Conservation (phyloP, 495 filamentous ascomycete genomes). For the Aspergillus hancockii region DNA sequence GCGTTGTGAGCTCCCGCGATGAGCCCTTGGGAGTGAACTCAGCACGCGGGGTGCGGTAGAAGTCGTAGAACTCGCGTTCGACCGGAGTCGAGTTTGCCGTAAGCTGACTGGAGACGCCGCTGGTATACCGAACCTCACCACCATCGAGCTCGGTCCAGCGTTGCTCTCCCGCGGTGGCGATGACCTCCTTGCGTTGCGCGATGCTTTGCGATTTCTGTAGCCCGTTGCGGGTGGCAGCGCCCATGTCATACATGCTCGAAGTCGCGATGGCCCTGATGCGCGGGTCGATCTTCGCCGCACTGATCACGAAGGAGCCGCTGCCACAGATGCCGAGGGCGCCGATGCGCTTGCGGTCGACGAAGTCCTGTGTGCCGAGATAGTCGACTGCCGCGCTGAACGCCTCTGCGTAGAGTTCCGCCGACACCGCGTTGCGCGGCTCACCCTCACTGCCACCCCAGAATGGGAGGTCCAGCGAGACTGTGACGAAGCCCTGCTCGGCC, state of each 20-base stretch:
- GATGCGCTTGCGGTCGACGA: conserved; percentile 39
- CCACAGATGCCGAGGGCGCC: conserved; percentile 45
- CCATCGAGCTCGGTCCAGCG: conserved; percentile 27
- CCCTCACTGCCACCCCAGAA: conserved; percentile 40
- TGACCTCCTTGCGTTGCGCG: conserved; percentile 16
- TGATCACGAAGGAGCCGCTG: conserved; percentile 35
- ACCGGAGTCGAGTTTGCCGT: conserved; percentile 18
- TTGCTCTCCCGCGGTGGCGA: conserved; percentile 22
- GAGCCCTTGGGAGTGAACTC: conserved; percentile 22
- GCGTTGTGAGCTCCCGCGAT: conserved; percentile 21
- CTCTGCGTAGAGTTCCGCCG: conserved; percentile 37
- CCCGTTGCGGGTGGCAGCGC: conserved; percentile 21
- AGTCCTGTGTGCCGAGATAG: conserved; percentile 32
- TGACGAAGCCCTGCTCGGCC: conserved; percentile 39
- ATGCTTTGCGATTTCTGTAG: conserved; percentile 20
- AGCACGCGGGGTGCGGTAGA: conserved; percentile 28
- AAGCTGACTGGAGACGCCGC: conserved; percentile 18
- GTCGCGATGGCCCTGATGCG: conserved; percentile 43
- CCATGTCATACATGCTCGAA: conserved; percentile 35
- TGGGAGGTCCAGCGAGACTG: conserved; percentile 35
- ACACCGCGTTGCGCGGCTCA: conserved; percentile 36
- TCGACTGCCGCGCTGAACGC: conserved; percentile 41
- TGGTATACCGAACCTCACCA: conserved; percentile 18
- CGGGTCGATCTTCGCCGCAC: conserved; percentile 42
- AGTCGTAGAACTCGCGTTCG: conserved; percentile 28